A percentile compares a stretch with the other conserved stretches of the same genome.
Evolutionary conservation across 2,329 filamentous ascomycete genomes (phyloP).

Genomic region (Niveomyces coronatus): DNA sequence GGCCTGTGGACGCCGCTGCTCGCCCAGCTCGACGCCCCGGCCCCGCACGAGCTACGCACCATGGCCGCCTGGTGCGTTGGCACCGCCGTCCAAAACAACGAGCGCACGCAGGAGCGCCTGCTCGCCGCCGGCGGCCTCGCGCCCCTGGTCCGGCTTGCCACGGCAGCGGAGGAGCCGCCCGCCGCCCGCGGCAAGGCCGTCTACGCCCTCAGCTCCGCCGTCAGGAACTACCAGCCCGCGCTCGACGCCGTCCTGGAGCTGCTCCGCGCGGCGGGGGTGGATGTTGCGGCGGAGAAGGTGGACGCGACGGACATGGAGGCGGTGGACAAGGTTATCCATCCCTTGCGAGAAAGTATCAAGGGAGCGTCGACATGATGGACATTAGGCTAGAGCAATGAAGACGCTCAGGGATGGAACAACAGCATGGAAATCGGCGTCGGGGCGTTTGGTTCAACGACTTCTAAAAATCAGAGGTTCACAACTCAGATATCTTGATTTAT

Average conservation of each 20-base stretch:
- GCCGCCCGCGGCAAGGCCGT: conserved; percentile 76
- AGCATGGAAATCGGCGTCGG: conserved; percentile 29
- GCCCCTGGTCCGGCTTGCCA: conserved; percentile 54
- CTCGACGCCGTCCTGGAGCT: conserved; percentile 58
- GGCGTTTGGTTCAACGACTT: conserved; percentile 8
- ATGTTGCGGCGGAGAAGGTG: conserved; percentile 33
- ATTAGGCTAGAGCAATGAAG: conserved; percentile 2
- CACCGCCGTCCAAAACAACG: conserved; percentile 94
- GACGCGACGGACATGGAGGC: conserved; percentile 82
- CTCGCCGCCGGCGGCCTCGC: conserved; percentile 56
- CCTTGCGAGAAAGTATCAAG: conserved; percentile 46
- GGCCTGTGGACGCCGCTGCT: conserved; percentile 76
- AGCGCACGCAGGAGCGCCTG: conserved; percentile 66
- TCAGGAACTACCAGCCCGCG: conserved; percentile 82
- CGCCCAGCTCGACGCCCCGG: conserved; percentile 53
- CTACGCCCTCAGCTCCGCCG: conserved; percentile 75
- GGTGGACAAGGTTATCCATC: conserved; percentile 64
- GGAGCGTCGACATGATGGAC: conserved; percentile 15
- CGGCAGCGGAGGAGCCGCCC: conserved; percentile 46
- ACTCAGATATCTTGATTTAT: neutral
- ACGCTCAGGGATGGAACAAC: conserved; percentile 8
- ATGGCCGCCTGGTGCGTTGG: conserved; percentile 93
- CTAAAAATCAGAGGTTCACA: neutral
- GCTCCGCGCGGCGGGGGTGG: conserved; percentile 34
- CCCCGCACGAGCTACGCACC: conserved; percentile 61